These are phyloP conservation scores for Phytophthora brassicae DNA, from an alignment of 352 stramenopile species.

Conservation along the genomic window DNA sequence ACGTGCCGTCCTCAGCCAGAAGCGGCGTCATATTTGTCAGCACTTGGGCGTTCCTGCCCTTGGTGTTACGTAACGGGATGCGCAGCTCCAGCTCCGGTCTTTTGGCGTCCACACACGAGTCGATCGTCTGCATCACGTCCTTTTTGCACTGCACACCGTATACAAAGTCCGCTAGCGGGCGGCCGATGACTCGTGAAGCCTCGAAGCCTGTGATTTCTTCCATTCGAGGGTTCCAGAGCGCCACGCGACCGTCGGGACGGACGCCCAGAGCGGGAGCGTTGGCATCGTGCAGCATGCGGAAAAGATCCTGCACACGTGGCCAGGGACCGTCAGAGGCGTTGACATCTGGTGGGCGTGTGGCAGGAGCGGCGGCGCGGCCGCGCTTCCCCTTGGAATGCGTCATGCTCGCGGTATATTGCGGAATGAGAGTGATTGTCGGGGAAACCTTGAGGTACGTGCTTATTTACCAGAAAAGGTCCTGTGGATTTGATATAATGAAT, in stretches of 20 bases:
- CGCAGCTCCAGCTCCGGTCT: slow-evolving; percentile 53
- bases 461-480: not conserved
- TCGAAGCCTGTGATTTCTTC: slow-evolving; percentile 60
- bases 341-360: not conserved
- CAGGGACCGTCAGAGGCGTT: not conserved
- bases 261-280: slow-evolving; percentile 70
- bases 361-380: slow-evolving; percentile 5
- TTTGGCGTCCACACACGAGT: slow-evolving; percentile 31
- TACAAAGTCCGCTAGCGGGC: slow-evolving; percentile 49
- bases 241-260: slow-evolving; percentile 48
- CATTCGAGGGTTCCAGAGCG: slow-evolving; percentile 67
- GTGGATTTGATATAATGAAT: not conserved
- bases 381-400: slow-evolving; percentile 25
- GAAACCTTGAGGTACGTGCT: not conserved
- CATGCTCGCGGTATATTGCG: slow-evolving; percentile 24
- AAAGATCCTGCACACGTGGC: slow-evolving; percentile 20
- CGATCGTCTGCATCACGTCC: slow-evolving; percentile 33
- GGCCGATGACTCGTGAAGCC: slow-evolving; percentile 39
- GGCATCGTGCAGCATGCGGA: slow-evolving; percentile 59
- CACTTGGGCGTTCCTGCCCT: slow-evolving; percentile 47
- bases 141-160: slow-evolving; percentile 44
- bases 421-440: slow-evolving; percentile 9
- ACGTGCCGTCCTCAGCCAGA: slow-evolving; percentile 39
- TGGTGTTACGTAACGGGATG: slow-evolving; percentile 47
- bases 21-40: slow-evolving; percentile 60